Base-by-base conservation (phyloP, 495 filamentous ascomycete genomes). In the Aspergillus biplanus region DNA sequence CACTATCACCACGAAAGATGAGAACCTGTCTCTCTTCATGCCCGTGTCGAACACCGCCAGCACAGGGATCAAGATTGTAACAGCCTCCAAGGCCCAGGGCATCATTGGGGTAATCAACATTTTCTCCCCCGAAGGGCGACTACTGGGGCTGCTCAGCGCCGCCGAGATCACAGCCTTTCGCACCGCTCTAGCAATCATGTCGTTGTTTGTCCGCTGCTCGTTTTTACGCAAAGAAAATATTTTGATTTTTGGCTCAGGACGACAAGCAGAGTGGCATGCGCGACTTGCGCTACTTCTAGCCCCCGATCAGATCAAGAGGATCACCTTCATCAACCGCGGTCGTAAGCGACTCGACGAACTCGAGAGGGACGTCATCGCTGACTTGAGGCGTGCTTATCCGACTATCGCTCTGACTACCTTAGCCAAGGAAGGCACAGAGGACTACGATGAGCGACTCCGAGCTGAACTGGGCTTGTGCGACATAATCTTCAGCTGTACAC, bases 191-290 rank as follows among this genome's bases (percentile, higher is more conserved):
- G 89, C 91, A 2, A 86, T 89, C 12, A 88, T 92, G 72, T 85
- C 96, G 0, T 80, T 97, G 2, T 83, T 83, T 46, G 86, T 86
- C 37, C 88, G 93, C 21, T 75, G 78, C 44, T 9, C n/a, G 16
- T 52, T 64, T 1, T 46, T 76, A 1, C 50, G 48, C 31, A 86
- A 92, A 48, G 86, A 88, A 61, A 89, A 87, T 33, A 68, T 96
- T 3, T 83, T 88, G 15, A 87, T 97, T 55, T 95, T 99, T 69
- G 95, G 95, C 31, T 86, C 89, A 6, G 95, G 95, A 32, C 83
- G 89, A 59, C 93, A 97, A 77, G 93, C 95, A 5, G 91, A 92
- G 72, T 99, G 94, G 94, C 93, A 97, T 75, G 85, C 92, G 16
- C 89, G 92, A 0, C 84, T 97, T 0, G 87, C 91, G 0, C 80